Percentiles rank a stretch among this genome's conserved stretches.
phyloP scores from a whole-genome alignment of 2,329 filamentous ascomycete genomes.

The Fusarium euwallaceae region DNA sequence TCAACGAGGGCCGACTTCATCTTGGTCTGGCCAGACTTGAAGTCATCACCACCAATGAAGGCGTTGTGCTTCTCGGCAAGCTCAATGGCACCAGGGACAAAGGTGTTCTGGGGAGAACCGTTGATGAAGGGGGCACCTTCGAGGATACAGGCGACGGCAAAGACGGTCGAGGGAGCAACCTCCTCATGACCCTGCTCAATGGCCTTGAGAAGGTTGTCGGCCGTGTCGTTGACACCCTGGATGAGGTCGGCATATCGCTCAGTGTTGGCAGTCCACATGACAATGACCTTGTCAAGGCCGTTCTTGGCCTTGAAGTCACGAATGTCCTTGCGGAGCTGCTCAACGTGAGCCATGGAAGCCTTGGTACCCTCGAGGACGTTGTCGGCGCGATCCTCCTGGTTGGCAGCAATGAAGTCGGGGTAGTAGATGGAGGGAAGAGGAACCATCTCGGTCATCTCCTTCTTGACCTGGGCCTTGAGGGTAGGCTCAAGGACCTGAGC shows the following conservation, averaged over 20 bases:
- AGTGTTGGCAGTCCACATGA: constrained; percentile 99
- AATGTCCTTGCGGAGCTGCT: constrained; percentile 93
- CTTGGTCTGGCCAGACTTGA: constrained; percentile 99
- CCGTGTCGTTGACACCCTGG: constrained; percentile 93
- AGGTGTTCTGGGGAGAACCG: constrained; percentile 98
- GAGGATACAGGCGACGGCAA: constrained; percentile 93
- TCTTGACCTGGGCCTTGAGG: constrained; percentile 88
- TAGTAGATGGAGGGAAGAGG: constrained; percentile 98
- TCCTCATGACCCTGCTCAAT: constrained; percentile 91
- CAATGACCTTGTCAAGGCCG: constrained; percentile 91
- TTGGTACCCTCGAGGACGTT: constrained; percentile 88
- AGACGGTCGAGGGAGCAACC: constrained; percentile 94
- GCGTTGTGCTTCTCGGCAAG: constrained; percentile 88
- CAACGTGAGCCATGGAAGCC: constrained; percentile 88
- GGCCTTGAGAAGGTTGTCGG: constrained; percentile 89
- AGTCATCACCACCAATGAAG: constrained; percentile 98
- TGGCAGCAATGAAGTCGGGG: constrained; percentile 98
- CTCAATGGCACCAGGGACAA: constrained; percentile 91
- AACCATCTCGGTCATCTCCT: constrained; percentile 91
- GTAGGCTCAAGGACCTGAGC: constrained; percentile 96
- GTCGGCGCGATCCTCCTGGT: constrained; percentile 96
- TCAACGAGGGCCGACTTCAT: constrained; percentile 99
- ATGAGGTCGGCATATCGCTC: constrained; percentile 94
- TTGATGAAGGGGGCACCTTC: constrained; percentile 97
- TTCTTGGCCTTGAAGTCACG: constrained; percentile 92